Percentiles rank a stretch among this genome's conserved stretches.
These are phyloP conservation scores for Marchantia polymorpha DNA, from an alignment of 225 moss, liverwort and hornwort species.

Conservation along the genomic window DNA sequence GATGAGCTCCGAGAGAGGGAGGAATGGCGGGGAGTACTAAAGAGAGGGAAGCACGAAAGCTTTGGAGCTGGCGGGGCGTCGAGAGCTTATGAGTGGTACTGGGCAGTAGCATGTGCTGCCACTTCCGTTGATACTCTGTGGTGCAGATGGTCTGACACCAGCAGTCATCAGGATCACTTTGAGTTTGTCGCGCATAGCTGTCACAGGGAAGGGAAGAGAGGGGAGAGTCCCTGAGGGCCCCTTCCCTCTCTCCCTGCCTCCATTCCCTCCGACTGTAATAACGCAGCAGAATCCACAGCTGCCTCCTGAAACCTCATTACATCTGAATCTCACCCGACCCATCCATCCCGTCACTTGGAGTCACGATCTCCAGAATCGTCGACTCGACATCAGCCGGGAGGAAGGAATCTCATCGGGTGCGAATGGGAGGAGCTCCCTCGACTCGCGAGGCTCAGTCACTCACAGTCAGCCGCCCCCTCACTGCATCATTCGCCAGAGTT, in stretches of 20 bases:
- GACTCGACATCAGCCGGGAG: neutral
- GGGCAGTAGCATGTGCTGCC: conserved; percentile 2
- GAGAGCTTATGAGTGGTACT: neutral
- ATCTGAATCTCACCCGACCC: neutral
- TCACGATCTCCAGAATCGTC: neutral
- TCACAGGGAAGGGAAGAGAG: neutral
- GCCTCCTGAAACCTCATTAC: neutral
- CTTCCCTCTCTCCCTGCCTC: neutral
- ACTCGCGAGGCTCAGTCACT: neutral
- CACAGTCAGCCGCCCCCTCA: neutral
- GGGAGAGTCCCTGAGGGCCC: neutral
- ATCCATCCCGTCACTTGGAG: neutral
- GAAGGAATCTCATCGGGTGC: neutral
- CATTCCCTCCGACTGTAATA: neutral
- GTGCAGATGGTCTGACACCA: conserved; percentile 2
- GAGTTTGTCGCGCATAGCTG: conserved; percentile 6
- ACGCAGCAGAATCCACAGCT: neutral
- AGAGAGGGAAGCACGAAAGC: too few species aligned
- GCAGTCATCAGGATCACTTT: neutral
- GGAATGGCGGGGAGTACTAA: neutral
- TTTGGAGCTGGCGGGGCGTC: neutral
- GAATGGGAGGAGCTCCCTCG: neutral
- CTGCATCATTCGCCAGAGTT: too few species aligned
- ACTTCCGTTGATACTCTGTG: conserved; percentile 5
- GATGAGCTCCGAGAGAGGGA: neutral